Evolutionary conservation across 495 filamentous ascomycete species (phyloP).

Genomic region (Trichoderma erinaceum): DNA sequence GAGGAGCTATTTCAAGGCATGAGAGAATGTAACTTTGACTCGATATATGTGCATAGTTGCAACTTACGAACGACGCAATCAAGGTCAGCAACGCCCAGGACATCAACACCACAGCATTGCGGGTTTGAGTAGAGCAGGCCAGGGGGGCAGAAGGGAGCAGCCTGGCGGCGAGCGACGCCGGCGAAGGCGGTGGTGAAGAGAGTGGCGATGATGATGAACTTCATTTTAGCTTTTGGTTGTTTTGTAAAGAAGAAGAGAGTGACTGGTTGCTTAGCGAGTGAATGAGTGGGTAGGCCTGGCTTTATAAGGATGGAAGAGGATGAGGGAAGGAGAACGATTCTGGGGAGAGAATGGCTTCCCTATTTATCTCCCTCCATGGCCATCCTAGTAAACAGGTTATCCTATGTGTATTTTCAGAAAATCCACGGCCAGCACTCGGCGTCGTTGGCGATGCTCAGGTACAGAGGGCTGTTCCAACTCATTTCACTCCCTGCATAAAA

Average conservation of each 20-base stretch:
- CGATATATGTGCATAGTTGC: not conserved
- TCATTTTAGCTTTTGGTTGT: constrained; percentile 23
- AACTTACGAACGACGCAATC: constrained; percentile 37
- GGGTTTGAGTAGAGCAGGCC: constrained; percentile 22
- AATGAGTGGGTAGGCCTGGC: not conserved
- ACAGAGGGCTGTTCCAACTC: too few relatives aligned
- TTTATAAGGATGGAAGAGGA: not conserved
- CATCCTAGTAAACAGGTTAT: too few relatives aligned
- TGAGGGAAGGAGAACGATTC: too few relatives aligned
- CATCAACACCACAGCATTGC: constrained; percentile 39
- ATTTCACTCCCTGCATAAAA: too few relatives aligned
- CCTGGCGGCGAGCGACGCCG: not conserved
- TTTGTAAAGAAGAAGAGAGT: not conserved
- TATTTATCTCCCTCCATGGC: too few relatives aligned
- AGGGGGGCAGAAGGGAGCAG: constrained; percentile 7
- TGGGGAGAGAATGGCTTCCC: too few relatives aligned
- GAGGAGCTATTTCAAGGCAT: constrained; percentile 10
- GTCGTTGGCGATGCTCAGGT: too few relatives aligned
- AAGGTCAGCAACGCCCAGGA: constrained; percentile 39
- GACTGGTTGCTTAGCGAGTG: too few relatives aligned
- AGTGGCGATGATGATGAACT: constrained; percentile 25
- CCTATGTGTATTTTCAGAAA: too few relatives aligned
- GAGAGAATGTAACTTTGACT: not conserved
- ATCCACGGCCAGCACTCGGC: too few relatives aligned
- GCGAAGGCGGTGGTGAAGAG: constrained; percentile 20